These are phyloP conservation scores for Eutrema heterophyllum DNA, from an alignment of 345 rosid genomes.

Conservation along the genomic window DNA sequence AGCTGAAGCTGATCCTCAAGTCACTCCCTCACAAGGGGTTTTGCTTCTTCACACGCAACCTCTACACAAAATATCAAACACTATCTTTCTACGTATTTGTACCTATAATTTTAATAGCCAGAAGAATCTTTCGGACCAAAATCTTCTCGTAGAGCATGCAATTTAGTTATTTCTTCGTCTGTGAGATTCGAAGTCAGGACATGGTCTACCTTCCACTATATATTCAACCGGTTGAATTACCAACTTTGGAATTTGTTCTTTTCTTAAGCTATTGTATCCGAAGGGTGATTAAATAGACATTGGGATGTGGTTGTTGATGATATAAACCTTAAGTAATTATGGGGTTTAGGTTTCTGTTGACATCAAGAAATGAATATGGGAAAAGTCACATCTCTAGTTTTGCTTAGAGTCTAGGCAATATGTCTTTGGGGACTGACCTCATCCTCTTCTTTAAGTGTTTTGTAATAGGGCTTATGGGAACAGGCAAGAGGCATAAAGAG, in stretches of 20 bases:
- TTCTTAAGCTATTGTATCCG: neutral
- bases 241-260: neutral
- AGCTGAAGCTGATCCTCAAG: conserved; percentile 35
- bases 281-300: conserved; percentile 1
- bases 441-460: conserved; percentile 20
- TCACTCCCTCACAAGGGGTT: conserved; percentile 32
- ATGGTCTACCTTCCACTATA: neutral
- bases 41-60: conserved; percentile 37
- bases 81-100: neutral
- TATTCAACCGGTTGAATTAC: neutral
- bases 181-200: neutral
- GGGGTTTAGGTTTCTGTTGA: conserved; percentile 20
- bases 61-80: conserved; percentile 24
- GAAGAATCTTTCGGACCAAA: neutral
- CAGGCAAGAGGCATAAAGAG: conserved; percentile 24
- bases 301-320: conserved; percentile 2
- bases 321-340: neutral
- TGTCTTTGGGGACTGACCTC: conserved; percentile 23
- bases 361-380: conserved; percentile 24
- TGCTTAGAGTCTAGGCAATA: conserved; percentile 33
- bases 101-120: neutral
- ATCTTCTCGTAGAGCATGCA: neutral
- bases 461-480: conserved; percentile 22
- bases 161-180: neutral
- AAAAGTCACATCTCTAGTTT: conserved; percentile 25